Base-by-base conservation (phyloP, 169 alveolate genomes). In the Miamiensis avidus region DNA sequence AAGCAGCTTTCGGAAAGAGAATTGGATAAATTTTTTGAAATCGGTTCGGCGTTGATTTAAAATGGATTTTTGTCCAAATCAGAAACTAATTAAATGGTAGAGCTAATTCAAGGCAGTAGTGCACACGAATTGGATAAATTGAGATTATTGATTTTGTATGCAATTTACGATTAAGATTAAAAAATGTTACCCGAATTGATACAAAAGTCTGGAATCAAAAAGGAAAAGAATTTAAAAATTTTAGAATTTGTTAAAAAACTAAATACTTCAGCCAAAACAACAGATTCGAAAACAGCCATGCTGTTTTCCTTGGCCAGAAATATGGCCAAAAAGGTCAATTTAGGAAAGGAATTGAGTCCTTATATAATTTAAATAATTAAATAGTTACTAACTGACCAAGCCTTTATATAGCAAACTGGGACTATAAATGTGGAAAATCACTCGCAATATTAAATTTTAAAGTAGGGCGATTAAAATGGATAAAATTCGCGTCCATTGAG, bases 11-110 rank as follows among this genome's bases (percentile, higher is more conserved):
- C 74, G 29, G 29, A 31, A 64, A 65, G 75, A 25, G 64, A 79
- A 25, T 65, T 79, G 1, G 84, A 79, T 34, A 79, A 79, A 64
- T 79, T 34, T 79, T 79, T 79, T 65, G 84, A 79, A 79, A 30
- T 72, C 34, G 84, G 77, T 1, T 79, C 74, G 31, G 73, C 84
- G 11, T 29, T 79, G n/a, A 65, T 79, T 1, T 34, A 79, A 49
- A 79, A 79, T 16, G 32, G 32, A 79, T 49, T 49, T 29, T 34
- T 34, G 29, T 31, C 64, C 27, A 20, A 79, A 65, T 64, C 34
- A 79, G 65, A 79, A 30, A 79, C 26, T 29, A 74, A 64, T 25
- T 65, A 34, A 16, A 79, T 79, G 65, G 84, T 49, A 64, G 29
- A 34, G 74, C 65, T 79, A 29, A 1, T 34, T 49, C 0, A 34